A percentile compares a stretch with the other conserved stretches of the same genome.
Conservation (phyloP, 306 rosid species). For the Lathyrus sativus region DNA sequence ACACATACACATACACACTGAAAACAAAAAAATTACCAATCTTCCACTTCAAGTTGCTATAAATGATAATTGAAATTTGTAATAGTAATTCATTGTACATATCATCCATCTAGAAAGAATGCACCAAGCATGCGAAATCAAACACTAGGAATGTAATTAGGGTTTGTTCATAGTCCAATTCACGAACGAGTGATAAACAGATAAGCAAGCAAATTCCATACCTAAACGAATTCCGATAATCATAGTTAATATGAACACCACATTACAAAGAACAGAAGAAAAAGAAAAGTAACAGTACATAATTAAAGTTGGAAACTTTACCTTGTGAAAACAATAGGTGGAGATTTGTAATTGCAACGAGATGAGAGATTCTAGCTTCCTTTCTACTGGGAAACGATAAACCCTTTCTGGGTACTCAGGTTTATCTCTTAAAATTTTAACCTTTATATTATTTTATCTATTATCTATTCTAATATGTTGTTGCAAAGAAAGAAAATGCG, state of each 20-base stretch:
- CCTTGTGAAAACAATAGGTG: conserved; percentile 34
- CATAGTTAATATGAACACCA: background rate
- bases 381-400: background rate
- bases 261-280: background rate
- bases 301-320: conserved; percentile 33
- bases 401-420: conserved; percentile 29
- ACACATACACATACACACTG: too few relatives aligned
- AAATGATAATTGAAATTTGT: background rate
- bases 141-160: conserved; percentile 8
- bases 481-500: too few relatives aligned
- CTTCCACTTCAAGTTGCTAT: too few relatives aligned
- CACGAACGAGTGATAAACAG: background rate
- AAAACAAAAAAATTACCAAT: too few relatives aligned
- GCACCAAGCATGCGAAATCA: background rate
- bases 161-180: conserved; percentile 18
- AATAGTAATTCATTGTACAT: background rate
- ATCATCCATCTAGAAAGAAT: background rate
- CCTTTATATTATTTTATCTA: background rate
- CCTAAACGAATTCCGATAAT: background rate
- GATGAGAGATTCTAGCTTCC: conserved; percentile 1
- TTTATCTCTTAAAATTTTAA: conserved; percentile 45
- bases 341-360: conserved; percentile 30
- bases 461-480: too few relatives aligned
- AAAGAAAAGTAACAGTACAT: background rate
- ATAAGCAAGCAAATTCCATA: too few relatives aligned